These are phyloP conservation scores for Sporobolomyces phaffii DNA, from an alignment of 768 basidiomycete genomes.

Conservation along the genomic window DNA sequence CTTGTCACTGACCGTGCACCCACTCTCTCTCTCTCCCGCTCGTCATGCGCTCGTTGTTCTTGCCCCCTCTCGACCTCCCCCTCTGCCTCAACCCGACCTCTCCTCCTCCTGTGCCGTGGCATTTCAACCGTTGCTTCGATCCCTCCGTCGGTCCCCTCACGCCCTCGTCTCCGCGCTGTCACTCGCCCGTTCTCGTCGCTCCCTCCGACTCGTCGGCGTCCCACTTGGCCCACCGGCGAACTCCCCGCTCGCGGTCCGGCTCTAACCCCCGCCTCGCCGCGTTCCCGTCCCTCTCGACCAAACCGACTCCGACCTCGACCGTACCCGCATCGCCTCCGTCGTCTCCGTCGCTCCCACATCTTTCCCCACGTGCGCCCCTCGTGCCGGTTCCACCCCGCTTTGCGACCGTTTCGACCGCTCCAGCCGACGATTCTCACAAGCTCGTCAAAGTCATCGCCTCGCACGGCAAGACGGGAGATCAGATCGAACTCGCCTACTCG, in stretches of 20 bases:
- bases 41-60: slow-evolving; percentile 24
- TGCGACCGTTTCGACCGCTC: neutral
- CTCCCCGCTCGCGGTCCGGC: slow-evolving; percentile 9
- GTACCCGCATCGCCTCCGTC: slow-evolving; percentile 12
- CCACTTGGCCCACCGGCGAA: neutral
- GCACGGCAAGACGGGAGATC: slow-evolving; percentile 86
- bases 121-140: slow-evolving; percentile 24
- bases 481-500: slow-evolving; percentile 71
- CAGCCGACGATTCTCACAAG: slow-evolving; percentile 84
- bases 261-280: neutral
- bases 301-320: neutral
- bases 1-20: neutral
- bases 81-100: slow-evolving; percentile 32
- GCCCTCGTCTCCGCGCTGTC: slow-evolving; percentile 1
- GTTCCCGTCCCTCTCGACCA: neutral
- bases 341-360: neutral
- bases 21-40: neutral
- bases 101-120: neutral
- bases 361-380: neutral
- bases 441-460: slow-evolving; percentile 91
- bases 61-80: slow-evolving; percentile 27
- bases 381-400: neutral
- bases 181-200: neutral
- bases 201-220: neutral
- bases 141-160: slow-evolving; percentile 31